Percentiles rank a stretch among this genome's conserved stretches.
Evolutionary conservation across 495 filamentous ascomycete species (phyloP).

Genomic region (Neurospora sp.): DNA sequence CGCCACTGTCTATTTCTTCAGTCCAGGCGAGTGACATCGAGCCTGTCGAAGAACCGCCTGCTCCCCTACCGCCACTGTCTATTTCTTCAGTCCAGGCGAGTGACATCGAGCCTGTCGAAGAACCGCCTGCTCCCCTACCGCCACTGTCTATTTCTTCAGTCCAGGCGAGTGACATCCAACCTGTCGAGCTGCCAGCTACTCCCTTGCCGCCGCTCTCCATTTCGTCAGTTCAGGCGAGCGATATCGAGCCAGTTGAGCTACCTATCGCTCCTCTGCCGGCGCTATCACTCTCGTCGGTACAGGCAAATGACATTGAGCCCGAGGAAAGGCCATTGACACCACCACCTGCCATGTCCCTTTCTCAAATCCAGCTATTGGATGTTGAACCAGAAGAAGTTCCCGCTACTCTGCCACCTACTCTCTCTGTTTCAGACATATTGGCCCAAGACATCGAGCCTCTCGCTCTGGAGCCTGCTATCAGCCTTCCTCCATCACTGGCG

Average conservation of each 20-base stretch:
- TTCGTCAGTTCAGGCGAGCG: constrained; percentile 14
- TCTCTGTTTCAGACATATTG: neutral
- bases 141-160: constrained; percentile 21
- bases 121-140: neutral
- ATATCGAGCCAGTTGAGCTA: constrained; percentile 20
- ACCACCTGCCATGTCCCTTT: constrained; percentile 12
- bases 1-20: constrained; percentile 1
- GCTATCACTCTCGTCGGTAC: constrained; percentile 9
- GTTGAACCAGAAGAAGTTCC: constrained; percentile 9
- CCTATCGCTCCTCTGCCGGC: constrained; percentile 3
- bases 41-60: neutral
- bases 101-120: constrained; percentile 20
- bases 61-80: constrained; percentile 10
- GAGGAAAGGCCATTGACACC: neutral
- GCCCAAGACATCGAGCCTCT: constrained; percentile 8
- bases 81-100: constrained; percentile 21
- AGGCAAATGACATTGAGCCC: constrained; percentile 10
- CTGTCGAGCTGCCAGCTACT: neutral
- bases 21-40: neutral
- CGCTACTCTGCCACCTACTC: neutral
- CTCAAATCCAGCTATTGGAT: constrained; percentile 9
- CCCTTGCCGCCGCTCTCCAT: neutral
- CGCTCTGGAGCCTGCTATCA: neutral
- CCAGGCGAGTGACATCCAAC: constrained; percentile 23
- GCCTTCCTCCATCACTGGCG: constrained; percentile 18